These are phyloP conservation scores for Candida pseudofarinosa DNA, from an alignment of 805 yeast species.

Conservation along the genomic window DNA sequence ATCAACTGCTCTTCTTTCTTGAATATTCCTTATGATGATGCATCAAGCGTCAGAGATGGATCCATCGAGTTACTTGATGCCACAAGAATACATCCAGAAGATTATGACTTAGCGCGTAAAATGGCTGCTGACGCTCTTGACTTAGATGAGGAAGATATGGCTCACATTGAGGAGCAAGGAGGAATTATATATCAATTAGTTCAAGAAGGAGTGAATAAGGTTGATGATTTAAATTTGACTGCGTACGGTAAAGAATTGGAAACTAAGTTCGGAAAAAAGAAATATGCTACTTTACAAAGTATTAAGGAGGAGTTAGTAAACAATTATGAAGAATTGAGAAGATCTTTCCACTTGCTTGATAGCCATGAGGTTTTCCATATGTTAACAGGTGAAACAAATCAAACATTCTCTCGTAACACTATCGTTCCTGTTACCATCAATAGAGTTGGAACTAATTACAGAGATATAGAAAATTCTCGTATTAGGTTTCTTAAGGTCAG, in stretches of 20 bases:
- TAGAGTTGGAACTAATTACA: constrained; percentile 61
- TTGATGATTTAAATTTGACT: constrained; percentile 83
- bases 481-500: constrained; percentile 37
- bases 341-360: constrained; percentile 60
- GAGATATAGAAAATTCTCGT: constrained; percentile 48
- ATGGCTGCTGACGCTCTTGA: constrained; percentile 99
- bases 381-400: constrained; percentile 81
- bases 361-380: constrained; percentile 77
- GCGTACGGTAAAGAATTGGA: constrained; percentile 91
- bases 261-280: constrained; percentile 63
- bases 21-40: constrained; percentile 66
- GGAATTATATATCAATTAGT: constrained; percentile 74
- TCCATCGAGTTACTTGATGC: constrained; percentile 83
- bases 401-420: constrained; percentile 61
- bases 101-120: constrained; percentile 90
- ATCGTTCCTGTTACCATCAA: constrained; percentile 73
- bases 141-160: constrained; percentile 88
- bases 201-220: constrained; percentile 65
- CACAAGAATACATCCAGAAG: constrained; percentile 97
- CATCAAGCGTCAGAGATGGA: constrained; percentile 51
- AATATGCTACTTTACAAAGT: constrained; percentile 75
- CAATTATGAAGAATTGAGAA: constrained; percentile 83
- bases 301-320: constrained; percentile 83
- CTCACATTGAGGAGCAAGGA: constrained; percentile 73
- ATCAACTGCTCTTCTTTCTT: constrained; percentile 90